These are phyloP conservation scores for Sphagnum magellanicum DNA, from an alignment of 228 moss, liverwort and hornwort genomes.

Conservation along the genomic window DNA sequence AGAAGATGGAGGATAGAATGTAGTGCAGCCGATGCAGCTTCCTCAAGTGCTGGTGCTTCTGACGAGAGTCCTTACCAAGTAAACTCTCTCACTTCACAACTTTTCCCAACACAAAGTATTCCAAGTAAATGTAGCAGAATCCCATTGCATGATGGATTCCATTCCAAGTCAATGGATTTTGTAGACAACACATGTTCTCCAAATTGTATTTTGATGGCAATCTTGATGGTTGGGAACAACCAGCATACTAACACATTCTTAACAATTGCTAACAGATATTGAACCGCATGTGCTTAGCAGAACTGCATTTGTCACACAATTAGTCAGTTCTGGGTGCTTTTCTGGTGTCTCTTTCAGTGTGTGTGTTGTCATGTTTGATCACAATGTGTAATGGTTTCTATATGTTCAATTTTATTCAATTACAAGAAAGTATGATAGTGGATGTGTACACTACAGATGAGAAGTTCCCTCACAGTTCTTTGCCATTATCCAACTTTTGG, in stretches of 20 bases:
- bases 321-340: no score
- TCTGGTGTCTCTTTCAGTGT: not conserved
- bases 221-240: not conserved
- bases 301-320: no score
- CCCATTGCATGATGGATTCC: not conserved
- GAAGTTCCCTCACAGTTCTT: not conserved
- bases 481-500: not conserved
- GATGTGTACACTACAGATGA: not conserved
- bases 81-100: not conserved
- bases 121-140: no score
- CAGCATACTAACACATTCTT: no score
- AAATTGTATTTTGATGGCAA: not conserved
- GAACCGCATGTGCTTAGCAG: no score
- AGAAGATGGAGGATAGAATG: constrained; percentile 17
- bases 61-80: constrained; percentile 71
- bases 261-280: no score
- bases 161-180: not conserved
- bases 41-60: constrained; percentile 20
- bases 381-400: not conserved
- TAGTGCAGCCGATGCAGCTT: constrained; percentile 40
- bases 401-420: not conserved
- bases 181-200: not conserved
- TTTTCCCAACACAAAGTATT: no score
- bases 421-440: not conserved
- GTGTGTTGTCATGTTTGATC: not conserved